Conservation (phyloP, 352 stramenopile genomes). For the Phytophthora pseudosyringae region DNA sequence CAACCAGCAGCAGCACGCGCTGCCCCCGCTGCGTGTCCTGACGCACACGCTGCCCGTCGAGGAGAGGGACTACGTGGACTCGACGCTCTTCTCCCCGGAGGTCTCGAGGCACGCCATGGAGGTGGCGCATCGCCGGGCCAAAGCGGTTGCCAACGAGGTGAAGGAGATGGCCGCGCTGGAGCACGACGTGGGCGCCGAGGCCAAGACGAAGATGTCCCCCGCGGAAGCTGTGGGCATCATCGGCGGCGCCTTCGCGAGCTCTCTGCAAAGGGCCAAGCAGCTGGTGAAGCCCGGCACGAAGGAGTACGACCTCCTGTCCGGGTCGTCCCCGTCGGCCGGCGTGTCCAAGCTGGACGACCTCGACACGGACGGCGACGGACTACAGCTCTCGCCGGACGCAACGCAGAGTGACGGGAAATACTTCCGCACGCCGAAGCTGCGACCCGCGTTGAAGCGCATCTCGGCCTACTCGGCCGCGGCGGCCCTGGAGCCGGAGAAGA, state of each 20-base stretch:
- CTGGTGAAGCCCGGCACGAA: conserved; percentile 57
- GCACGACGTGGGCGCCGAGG: conserved; percentile 11
- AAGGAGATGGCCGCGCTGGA: conserved; percentile 75
- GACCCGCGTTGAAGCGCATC: conserved; percentile 77
- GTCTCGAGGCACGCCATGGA: conserved; percentile 85
- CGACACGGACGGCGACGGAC: conserved; percentile 79
- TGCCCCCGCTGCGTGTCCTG: conserved; percentile 54
- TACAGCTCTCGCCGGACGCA: conserved; percentile 81
- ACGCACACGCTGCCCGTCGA: conserved; percentile 43
- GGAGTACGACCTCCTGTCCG: conserved; percentile 78
- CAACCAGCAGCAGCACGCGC: conserved; percentile 31
- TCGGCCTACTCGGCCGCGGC: conserved; percentile 68
- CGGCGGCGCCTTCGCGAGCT: conserved; percentile 63
- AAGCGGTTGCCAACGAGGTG: conserved; percentile 73
- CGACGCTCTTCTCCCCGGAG: conserved; percentile 82
- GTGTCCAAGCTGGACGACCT: conserved; percentile 73
- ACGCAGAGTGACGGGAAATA: conserved; percentile 63
- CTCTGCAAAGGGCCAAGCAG: conserved; percentile 63
- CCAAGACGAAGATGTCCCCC: conserved; percentile 58
- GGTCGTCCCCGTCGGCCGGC: conserved; percentile 49
- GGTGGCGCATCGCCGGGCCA: conserved; percentile 79
- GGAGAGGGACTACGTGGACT: conserved; percentile 79
- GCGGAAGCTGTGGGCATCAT: conserved; percentile 73
- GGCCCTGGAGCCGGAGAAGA: conserved; percentile 55
- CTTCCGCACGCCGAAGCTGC: conserved; percentile 57